Base-by-base conservation (phyloP, 2,329 filamentous ascomycete species). In the Aspergillus pseudonomiae region DNA sequence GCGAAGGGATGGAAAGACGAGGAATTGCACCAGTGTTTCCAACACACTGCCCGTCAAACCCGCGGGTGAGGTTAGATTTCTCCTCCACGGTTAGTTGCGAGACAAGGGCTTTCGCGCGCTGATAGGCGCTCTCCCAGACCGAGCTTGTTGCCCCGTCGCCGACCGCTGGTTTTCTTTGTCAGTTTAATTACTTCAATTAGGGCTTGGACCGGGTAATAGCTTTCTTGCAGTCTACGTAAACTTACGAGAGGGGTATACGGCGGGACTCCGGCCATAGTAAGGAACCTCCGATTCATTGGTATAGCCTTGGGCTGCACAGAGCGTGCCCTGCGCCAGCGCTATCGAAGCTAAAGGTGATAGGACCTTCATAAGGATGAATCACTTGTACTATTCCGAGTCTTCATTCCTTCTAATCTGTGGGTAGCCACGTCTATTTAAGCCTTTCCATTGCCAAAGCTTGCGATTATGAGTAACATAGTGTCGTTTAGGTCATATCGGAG, bases 31-130 rank as follows among this genome's bases (percentile, higher is more conserved):
- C 55, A 1, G 46, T 61, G 32, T 65, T 67, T 1, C 62, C 62
- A 12, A 60, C 62, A 12, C 57, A 63, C 11, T 43, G 61, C 2
- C 65, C 65, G 1, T 43, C 19, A 6, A 36, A 41, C 0, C 66
- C 66, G 2, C 59, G 58, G 4, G 64, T 66, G 2, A 68, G 48
- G 52, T 65, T 63, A 19, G 57, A 50, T 58, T 68, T 68, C 41
- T 67, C 66, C 2, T 65, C 66, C 6, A 61, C 28, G 0, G 66
- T 65, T 50, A 68, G 53, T 19, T 62, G 57, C 1, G 57, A 26
- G 19, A 67, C 57, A 4, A 67, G 57, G 11, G 63, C 56, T 41
- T 63, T 63, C 39, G 64, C 66, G 19, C 43, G 30, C 4, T 36
- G 52, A 30, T 54, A 54, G 1, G 52, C 52, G 6, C 19, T 30